Percentiles rank a stretch among this genome's conserved stretches.
Evolutionary conservation across 768 basidiomycete genomes (phyloP).

Genomic region (Lactifluus piperatus): DNA sequence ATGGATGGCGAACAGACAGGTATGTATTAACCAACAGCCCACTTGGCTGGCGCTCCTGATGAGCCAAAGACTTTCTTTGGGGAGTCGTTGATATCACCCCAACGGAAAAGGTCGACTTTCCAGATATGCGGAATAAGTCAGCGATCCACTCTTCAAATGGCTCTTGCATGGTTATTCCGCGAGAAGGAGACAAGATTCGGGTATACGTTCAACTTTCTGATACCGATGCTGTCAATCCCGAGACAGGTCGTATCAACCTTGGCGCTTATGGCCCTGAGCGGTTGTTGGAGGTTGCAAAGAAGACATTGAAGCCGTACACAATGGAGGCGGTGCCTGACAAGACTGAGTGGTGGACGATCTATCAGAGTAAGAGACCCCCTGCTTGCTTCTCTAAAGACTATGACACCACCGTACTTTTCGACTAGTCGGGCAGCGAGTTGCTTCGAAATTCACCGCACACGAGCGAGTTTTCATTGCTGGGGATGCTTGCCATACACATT

Average conservation of each 20-base stretch:
- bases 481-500: conserved; percentile 43
- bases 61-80: conserved; percentile 59
- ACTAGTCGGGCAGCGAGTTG: conserved; percentile 48
- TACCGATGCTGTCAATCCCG: conserved; percentile 29
- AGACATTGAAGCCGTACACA: conserved; percentile 33
- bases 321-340: conserved; percentile 26
- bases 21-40: conserved; percentile 1
- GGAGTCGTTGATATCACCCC: conserved; percentile 61
- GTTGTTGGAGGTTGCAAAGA: conserved; percentile 37
- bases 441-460: conserved; percentile 38
- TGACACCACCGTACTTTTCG: neutral
- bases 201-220: conserved; percentile 46
- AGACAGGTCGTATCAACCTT: conserved; percentile 36
- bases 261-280: conserved; percentile 30
- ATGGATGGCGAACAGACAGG: conserved; percentile 72
- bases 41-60: neutral
- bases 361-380: conserved; percentile 31
- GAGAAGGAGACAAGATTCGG: conserved; percentile 39
- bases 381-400: conserved; percentile 23
- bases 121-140: conserved; percentile 41
- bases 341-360: conserved; percentile 43
- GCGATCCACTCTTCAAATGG: conserved; percentile 44
- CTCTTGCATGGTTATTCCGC: conserved; percentile 44
- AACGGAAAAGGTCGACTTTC: conserved; percentile 38
- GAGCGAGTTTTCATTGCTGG: conserved; percentile 50